Evolutionary conservation across 2,329 filamentous ascomycete genomes (phyloP).

Genomic region (Neofusicoccum sp.): DNA sequence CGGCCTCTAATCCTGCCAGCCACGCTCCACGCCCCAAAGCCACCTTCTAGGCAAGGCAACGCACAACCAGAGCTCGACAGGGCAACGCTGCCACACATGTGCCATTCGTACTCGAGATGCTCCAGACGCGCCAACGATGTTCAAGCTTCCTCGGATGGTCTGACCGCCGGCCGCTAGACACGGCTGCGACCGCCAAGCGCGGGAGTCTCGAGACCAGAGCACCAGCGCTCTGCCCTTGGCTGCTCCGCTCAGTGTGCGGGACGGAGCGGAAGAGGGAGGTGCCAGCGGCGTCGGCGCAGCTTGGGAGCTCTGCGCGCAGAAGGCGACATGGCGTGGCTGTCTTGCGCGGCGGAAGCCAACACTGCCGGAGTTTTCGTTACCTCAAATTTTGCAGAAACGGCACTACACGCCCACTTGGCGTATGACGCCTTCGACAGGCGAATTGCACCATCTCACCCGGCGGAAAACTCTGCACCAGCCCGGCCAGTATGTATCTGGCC

Average conservation of each 20-base stretch:
- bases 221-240: slow-evolving; percentile 8
- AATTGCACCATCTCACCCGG: slow-evolving; percentile 14
- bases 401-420: slow-evolving; percentile 12
- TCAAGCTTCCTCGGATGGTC: neutral
- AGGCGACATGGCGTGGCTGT: slow-evolving; percentile 12
- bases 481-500: slow-evolving; percentile 16
- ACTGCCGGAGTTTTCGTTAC: slow-evolving; percentile 7
- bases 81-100: too few relatives aligned
- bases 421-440: slow-evolving; percentile 16
- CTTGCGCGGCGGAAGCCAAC: slow-evolving; percentile 1
- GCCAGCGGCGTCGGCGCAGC: neutral
- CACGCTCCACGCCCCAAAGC: too few relatives aligned
- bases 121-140: neutral
- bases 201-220: neutral
- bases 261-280: slow-evolving; percentile 10
- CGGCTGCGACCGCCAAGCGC: neutral
- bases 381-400: slow-evolving; percentile 15
- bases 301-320: slow-evolving; percentile 4
- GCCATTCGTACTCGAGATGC: neutral
- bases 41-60: neutral
- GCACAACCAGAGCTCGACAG: neutral
- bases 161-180: neutral
- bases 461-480: slow-evolving; percentile 12
- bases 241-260: neutral
- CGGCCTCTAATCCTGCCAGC: neutral